Percentiles rank a stretch among this genome's conserved stretches.
Evolutionary conservation across 1,284 basidiomycete species (phyloP).

Genomic region (Cutaneotrichosporon curvatum): DNA sequence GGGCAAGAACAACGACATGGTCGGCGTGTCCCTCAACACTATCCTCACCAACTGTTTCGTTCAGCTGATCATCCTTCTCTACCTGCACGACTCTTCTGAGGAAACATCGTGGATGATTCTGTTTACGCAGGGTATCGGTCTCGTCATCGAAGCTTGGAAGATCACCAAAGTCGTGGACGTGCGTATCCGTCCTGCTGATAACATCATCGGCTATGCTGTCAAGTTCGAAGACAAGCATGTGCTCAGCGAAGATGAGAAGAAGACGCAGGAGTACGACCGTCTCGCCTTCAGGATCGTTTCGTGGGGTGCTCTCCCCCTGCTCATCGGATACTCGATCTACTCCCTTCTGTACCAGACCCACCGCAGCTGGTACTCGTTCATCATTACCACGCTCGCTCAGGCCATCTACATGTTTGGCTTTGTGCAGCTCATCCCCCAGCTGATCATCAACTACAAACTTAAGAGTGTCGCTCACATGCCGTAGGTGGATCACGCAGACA

Average conservation of each 20-base stretch:
- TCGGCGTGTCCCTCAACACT: conserved; percentile 53
- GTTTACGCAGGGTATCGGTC: conserved; percentile 75
- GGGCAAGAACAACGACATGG: conserved; percentile 64
- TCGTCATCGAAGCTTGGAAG: conserved; percentile 95
- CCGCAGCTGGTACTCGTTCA: conserved; percentile 89
- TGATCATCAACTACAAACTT: conserved; percentile 88
- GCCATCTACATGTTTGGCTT: conserved; percentile 78
- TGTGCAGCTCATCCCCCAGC: conserved; percentile 83
- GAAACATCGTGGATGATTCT: conserved; percentile 95
- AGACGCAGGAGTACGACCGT: conserved; percentile 80
- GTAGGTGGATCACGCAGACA: conserved; percentile 14
- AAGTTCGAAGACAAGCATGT: conserved; percentile 87
- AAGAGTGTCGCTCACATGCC: conserved; percentile 55
- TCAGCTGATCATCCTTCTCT: conserved; percentile 78
- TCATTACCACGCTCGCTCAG: conserved; percentile 58
- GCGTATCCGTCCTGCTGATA: conserved; percentile 57
- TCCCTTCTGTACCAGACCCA: conserved; percentile 59
- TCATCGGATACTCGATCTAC: conserved; percentile 81
- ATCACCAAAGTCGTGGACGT: conserved; percentile 73
- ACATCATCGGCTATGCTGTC: conserved; percentile 68
- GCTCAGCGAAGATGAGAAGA: conserved; percentile 87
- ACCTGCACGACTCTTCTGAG: conserved; percentile 89
- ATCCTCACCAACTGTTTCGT: conserved; percentile 92
- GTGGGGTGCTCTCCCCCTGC: conserved; percentile 73
- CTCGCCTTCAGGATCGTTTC: conserved; percentile 62